Base-by-base conservation (phyloP, 2,329 filamentous ascomycete genomes). In the Zasmidium angulare region DNA sequence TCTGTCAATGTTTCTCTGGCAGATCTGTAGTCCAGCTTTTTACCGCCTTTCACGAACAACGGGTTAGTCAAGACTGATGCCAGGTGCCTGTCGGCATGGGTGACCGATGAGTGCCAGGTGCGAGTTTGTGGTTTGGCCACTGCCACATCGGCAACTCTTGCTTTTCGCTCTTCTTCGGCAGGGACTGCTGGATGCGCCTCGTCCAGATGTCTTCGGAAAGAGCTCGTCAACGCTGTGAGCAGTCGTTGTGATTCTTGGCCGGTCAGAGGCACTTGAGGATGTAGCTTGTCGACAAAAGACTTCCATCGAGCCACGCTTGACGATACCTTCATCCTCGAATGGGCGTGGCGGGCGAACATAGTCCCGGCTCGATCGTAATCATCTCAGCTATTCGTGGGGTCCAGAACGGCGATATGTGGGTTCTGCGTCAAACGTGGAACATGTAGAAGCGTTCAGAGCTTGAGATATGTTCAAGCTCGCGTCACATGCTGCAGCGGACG, bases 201-300 rank as follows among this genome's bases (percentile, higher is more conserved):
- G 67, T 89, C 85, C 46, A 89, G 80, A 59, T 88, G 84, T 52
- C 80, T 77, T 64, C 84, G 80, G 71, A 89, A 89, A 12, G 85
- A 88, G 46, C 79, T 80, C 21, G 84, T 87, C 63, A 89, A 79
- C 20, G 85, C 77, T 55, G 77, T 80, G 46, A 89, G 79, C 7
- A 89, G 77, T 66, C 84, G 81, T 62, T 84, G 77, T 17, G 82
- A 85, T 67, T 89, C 84, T 58, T 79, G 79, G 3, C 80, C 77
- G 23, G 79, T 84, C 17, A 86, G 76, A 22, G 85, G 81, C 2
- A 82, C 67, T 62, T 78, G 78, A 0, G 77, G 77, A 62, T 82
- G 79, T 46, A 88, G 78, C 69, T 82, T 85, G 23, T 79, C 77
- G 11, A 78, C 74, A 70, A 85, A 78, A 21, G 79, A 74, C 57